Conservation (phyloP, 257 asterid species). For the Solanum rostratum region DNA sequence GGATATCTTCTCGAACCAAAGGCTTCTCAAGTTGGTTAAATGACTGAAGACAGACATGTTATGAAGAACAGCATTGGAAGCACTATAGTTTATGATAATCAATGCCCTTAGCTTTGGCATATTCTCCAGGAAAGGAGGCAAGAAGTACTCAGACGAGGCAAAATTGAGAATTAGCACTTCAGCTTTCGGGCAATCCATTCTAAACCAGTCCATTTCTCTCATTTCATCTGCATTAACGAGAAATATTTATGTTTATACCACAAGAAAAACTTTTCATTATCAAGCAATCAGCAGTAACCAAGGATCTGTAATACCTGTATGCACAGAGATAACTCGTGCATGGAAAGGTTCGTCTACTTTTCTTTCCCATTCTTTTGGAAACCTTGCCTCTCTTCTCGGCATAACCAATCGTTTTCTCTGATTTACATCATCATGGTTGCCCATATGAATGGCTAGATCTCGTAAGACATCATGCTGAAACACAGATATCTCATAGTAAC, state of each 20-base stretch:
- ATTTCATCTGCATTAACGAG: constrained; percentile 45
- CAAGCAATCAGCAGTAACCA: background rate
- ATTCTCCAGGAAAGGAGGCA: constrained; percentile 63
- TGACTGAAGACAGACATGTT: constrained; percentile 51
- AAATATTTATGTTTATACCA: background rate
- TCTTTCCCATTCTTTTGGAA: constrained; percentile 91
- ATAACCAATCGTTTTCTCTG: constrained; percentile 57
- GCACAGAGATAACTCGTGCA: constrained; percentile 73
- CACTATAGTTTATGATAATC: constrained; percentile 56
- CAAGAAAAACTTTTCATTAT: background rate
- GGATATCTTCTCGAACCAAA: constrained; percentile 67
- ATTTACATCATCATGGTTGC: constrained; percentile 38
- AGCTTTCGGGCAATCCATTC: constrained; percentile 72
- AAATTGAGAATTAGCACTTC: constrained; percentile 84
- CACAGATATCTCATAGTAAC: constrained; percentile 78
- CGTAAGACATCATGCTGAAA: constrained; percentile 82
- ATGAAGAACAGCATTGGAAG: constrained; percentile 35
- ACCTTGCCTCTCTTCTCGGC: constrained; percentile 67
- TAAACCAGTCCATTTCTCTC: constrained; percentile 66
- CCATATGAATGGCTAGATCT: constrained; percentile 69
- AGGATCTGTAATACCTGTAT: constrained; percentile 50
- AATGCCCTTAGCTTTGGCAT: constrained; percentile 82
- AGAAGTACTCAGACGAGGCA: constrained; percentile 42
- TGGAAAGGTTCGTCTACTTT: constrained; percentile 52
- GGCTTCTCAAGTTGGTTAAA: constrained; percentile 63